Evolutionary conservation across 1,284 basidiomycete genomes (phyloP).

Genomic region (Cryptococcus deneoformans): DNA sequence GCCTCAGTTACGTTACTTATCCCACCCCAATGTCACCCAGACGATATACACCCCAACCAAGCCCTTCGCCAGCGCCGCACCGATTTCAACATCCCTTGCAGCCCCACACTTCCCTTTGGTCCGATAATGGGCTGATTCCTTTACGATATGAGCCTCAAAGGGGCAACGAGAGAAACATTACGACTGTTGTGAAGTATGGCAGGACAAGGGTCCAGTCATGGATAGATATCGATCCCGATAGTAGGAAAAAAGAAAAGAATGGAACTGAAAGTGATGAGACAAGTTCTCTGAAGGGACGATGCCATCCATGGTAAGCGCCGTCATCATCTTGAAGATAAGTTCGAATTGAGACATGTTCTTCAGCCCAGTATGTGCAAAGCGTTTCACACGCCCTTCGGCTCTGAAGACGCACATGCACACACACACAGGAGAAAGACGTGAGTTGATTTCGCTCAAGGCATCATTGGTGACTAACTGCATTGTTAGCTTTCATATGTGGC

Average conservation of each 20-base stretch:
- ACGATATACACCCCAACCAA: neutral
- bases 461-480: neutral
- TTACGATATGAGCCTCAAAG: too few relatives aligned
- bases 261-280: neutral
- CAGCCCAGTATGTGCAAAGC: constrained; percentile 57
- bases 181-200: too few relatives aligned
- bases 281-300: neutral
- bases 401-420: constrained; percentile 65
- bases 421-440: constrained; percentile 63
- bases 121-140: too few relatives aligned
- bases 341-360: neutral
- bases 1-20: neutral
- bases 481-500: neutral
- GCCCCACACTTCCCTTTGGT: too few relatives aligned
- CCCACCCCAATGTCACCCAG: neutral
- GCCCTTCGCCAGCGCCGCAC: neutral
- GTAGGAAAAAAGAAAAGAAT: too few relatives aligned
- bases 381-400: constrained; percentile 63
- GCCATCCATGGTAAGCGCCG: neutral
- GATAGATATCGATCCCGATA: too few relatives aligned
- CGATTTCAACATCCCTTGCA: too few relatives aligned
- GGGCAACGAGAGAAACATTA: too few relatives aligned
- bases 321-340: neutral
- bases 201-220: too few relatives aligned
- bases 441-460: constrained; percentile 16